Evolutionary conservation across 768 basidiomycete species (phyloP), one percentile per base, ranked within the genome.

Genomic region (Glaciozyma martinii): DNA sequence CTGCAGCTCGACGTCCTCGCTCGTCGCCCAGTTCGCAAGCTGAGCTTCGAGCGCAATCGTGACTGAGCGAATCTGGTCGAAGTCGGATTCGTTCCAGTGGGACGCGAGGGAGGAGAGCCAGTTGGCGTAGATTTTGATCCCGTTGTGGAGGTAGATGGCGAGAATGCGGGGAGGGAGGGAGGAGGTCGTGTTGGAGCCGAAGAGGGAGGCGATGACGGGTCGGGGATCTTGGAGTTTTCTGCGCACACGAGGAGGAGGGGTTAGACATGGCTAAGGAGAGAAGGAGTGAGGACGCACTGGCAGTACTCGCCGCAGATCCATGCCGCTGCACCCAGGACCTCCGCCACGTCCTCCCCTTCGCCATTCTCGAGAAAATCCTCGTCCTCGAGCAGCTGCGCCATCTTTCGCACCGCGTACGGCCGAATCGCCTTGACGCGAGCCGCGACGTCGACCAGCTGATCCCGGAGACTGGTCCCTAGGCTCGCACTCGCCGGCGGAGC

Each of bases 251-350:
- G 19, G 10, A 72, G 19, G 10, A n/a, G 15, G 2, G 6, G 13
- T 44, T 25, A 47, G 37, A n/a, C 21, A 12, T 9, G 23, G 6
- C 5, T 21, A 18, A 4, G 15, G 52, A 21, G 16, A 23, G 40
- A 6, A 18, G 43, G 8, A 19, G 5, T 47, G 12, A 15, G 52
- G 25, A 55, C 86, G 75, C 71, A 92, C 93, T 84, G 81, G 81
- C 87, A 86, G 75, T 90, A 90, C 77, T 99, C 95, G 25, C 93
- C 94, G 67, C 89, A 91, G 70, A 97, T 88, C 89, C 90, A 99
- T 8, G 91, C 90, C 15, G 92, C 93, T 0, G 93, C 95, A 83
- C 89, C 90, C 3, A 95, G 78, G 13, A 94, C 83, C 73, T 93
- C 89, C 0, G 85, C 83, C 72, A 89, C 63, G 0, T 62, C 66